phyloP scores from a whole-genome alignment of 768 basidiomycete species.

The Serendipita sp. region DNA sequence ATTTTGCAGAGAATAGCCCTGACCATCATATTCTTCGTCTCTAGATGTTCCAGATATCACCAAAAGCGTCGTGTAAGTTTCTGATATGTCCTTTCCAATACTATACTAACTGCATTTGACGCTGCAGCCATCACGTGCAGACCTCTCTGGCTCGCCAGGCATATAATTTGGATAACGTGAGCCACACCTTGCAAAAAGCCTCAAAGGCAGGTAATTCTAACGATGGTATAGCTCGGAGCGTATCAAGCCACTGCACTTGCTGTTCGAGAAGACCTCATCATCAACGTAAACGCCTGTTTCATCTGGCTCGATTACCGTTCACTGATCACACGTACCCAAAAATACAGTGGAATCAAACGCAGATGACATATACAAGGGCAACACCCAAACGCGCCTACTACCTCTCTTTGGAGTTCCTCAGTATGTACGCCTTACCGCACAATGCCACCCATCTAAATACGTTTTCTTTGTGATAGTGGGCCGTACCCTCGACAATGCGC shows the following conservation, averaged over 20 bases:
- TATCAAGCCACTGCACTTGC: slow-evolving; percentile 86
- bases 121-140: slow-evolving; percentile 10
- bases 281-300: slow-evolving; percentile 20
- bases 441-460: background rate
- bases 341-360: slow-evolving; percentile 63
- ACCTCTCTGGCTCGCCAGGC: slow-evolving; percentile 82
- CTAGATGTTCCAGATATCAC: slow-evolving; percentile 47
- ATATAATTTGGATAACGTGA: slow-evolving; percentile 54
- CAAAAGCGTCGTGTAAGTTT: slow-evolving; percentile 56
- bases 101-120: background rate
- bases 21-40: background rate
- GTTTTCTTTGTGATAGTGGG: slow-evolving; percentile 15
- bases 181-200: slow-evolving; percentile 5
- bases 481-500: slow-evolving; percentile 37
- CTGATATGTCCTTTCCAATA: too few relatives aligned
- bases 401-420: slow-evolving; percentile 84
- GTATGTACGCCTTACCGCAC: slow-evolving; percentile 47
- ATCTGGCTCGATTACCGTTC: background rate
- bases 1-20: background rate
- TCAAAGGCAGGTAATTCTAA: background rate
- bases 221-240: slow-evolving; percentile 40
- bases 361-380: slow-evolving; percentile 60
- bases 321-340: background rate
- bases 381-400: slow-evolving; percentile 86
- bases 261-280: slow-evolving; percentile 74